Evolutionary conservation across 371 early-diverging fungal genomes (phyloP), one percentile per base, ranked within the genome.

Genomic region (Mortierella sp.): DNA sequence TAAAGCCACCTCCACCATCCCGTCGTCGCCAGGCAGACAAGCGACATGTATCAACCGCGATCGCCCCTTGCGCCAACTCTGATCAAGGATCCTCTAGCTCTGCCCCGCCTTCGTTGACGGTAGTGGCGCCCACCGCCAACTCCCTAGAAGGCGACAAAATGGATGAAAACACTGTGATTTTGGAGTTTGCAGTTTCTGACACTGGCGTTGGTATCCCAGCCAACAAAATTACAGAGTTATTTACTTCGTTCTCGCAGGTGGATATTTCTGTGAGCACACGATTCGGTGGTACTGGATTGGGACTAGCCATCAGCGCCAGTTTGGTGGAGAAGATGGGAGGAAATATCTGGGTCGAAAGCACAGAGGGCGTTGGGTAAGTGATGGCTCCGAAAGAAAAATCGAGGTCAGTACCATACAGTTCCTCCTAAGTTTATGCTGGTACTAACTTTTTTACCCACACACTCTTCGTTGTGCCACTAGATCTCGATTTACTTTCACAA

Each of bases 241-340:
- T 90, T 65, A 88, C 86, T 35, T 90, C 90, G 10, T 90, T 90
- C 62, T 88, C 90, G 0, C 90, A 90, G 68, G 88, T 90, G 30
- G 90, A 90, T 55, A 88, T 88, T 51, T 90, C 90, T 20, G 87
- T 89, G 5, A 89, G 88, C 45, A 84, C 88, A 59, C 83, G 89
- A 0, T 90, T 88, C 61, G 90, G 90, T 45, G 90, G 90, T 47
- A 70, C 89, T 11, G 90, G 90, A 35, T 73, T 90, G 28, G 90
- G 90, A 30, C 68, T 90, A 45, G 89, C 90, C 20, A 90, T 90
- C 35, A 88, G 88, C 40, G 87, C 88, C 37, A 88, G 87, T 18
- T 66, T 90, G 9, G 90, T 89, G 10, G 89, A 90, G 67, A 83
- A 86, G 62, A 90, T 90, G 90, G 89, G 89, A 16, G 90, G 90